Base-by-base conservation (phyloP, 768 basidiomycete species). In the Rubroboletus satanas region DNA sequence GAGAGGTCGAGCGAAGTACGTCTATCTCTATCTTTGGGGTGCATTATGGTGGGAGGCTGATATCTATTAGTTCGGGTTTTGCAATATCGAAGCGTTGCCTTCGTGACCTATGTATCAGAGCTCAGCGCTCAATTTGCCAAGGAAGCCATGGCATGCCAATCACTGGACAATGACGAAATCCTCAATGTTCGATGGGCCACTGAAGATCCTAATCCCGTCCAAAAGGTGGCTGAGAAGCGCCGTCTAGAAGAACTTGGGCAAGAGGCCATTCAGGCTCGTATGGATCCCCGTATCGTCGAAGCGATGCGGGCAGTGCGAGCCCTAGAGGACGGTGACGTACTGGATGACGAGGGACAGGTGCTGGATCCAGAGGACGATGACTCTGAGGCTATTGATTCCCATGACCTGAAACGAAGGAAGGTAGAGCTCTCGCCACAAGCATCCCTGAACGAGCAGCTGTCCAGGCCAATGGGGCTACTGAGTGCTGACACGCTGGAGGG, bases 181-280 rank as follows among this genome's bases (percentile, higher is more conserved):
- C 80, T 98, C 56, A 99, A 99, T 71, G 94, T 98, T 49, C 87
- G 96, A 45, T 99, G 97, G 97, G 97, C 97, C 35, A 98, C 96
- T 0, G 96, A 97, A 67, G 97, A 99, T 69, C 97, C 97, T 1
- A 99, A 99, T 69, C 97, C 96, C 1, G 84, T 83, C 0, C 85
- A 88, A 58, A 95, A 94, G 63, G 84, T 88, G 8, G 81, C 83
- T 0, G 97, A 98, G 72, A 89, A 93, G 64, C 78, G 81, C 9
- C 78, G 94, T 12, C 69, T 99, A 29, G 89, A 93, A 66, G 85
- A 88, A 3, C 77, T 87, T 62, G 97, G 97, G 0, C 84, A 88
- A 60, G 85, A 90, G 55, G 94, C 90, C 4, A 95, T 99, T 66
- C 80, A 82, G 38, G 83, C 88, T 21, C 79, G 80, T 47, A 86